Base-by-base conservation (phyloP, 108 stramenopile genomes). In the Cyclotella baltica region DNA sequence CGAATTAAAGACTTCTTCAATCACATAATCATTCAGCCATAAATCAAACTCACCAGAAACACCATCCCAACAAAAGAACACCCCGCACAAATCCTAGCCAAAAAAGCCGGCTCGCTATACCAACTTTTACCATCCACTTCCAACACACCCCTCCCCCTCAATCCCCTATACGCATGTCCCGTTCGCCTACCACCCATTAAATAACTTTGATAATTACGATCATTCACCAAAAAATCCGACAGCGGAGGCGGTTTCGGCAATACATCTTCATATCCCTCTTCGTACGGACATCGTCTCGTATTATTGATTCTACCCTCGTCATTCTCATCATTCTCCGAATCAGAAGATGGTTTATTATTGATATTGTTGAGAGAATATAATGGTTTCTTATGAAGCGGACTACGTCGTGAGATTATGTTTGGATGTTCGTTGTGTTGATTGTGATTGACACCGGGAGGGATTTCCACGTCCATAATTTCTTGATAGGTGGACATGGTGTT, bases 151-250 rank as follows among this genome's bases (percentile, higher is more conserved):
- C 36, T 65, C 20, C 63, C 63, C 2, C 63, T 48, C 6, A 62
- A 37, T 67, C 81, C 40, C 23, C 38, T 0, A 82, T 61, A 40
- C 74, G 73, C 81, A 46, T 35, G 22, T 66, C 66, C 22, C 23
- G 34, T 46, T 18, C 52, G 30, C 51, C 70, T 48, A 30, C 69
- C 68, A 67, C 81, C 81, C 70, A 75, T 37, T 23, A 75, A 40
- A 58, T 75, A 75, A 0, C 69, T 36, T 37, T 65, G 70, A 52
- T 82, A 82, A 29, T 73, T 75, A 0, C 43, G 62, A 65, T 82
- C 74, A 65, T 75, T 82, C 16, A 75, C 73, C 3, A 81, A 47
- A 65, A 81, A 81, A 63, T 81, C 80, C 20, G 80, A 62, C 9
- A 81, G 51, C 29, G 56, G 58, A 30, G 62, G 80, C 27, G 80